Conservation (phyloP, 768 basidiomycete species). For the Mycena epipterygia region DNA sequence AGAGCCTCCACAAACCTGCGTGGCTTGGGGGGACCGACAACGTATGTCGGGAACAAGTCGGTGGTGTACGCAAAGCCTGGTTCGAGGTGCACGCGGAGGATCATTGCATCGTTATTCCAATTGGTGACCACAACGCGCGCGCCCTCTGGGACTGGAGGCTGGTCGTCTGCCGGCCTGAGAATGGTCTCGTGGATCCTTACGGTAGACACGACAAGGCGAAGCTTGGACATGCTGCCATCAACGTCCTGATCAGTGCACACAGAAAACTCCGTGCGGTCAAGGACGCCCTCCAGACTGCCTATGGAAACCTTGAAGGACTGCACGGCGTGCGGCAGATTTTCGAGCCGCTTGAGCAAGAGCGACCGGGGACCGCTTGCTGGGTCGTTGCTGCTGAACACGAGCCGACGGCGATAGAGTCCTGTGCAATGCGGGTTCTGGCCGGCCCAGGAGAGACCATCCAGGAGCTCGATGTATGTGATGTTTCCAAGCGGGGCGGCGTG, state of each 20-base stretch:
- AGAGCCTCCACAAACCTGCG: neutral
- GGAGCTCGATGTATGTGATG: neutral
- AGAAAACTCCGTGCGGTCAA: conserved; percentile 2
- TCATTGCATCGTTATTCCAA: neutral
- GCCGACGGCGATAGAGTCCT: neutral
- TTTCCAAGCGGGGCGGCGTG: neutral
- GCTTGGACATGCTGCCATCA: neutral
- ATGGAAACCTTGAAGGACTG: neutral
- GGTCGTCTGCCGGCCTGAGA: neutral
- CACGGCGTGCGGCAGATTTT: neutral
- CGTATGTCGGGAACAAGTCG: neutral
- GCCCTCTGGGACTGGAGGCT: neutral
- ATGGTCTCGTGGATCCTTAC: neutral
- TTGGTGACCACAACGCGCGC: neutral
- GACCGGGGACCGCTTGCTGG: neutral
- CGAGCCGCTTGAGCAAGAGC: neutral
- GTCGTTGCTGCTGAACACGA: neutral
- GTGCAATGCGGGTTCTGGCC: conserved; percentile 17
- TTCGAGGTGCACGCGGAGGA: neutral
- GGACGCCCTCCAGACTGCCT: conserved; percentile 5
- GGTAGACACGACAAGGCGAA: neutral
- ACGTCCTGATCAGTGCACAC: neutral
- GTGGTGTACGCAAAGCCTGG: neutral
- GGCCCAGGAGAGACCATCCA: neutral
- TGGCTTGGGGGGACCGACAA: neutral